These are phyloP conservation scores for Rubus idaeus DNA, from an alignment of 306 rosid genomes.

Conservation along the genomic window DNA sequence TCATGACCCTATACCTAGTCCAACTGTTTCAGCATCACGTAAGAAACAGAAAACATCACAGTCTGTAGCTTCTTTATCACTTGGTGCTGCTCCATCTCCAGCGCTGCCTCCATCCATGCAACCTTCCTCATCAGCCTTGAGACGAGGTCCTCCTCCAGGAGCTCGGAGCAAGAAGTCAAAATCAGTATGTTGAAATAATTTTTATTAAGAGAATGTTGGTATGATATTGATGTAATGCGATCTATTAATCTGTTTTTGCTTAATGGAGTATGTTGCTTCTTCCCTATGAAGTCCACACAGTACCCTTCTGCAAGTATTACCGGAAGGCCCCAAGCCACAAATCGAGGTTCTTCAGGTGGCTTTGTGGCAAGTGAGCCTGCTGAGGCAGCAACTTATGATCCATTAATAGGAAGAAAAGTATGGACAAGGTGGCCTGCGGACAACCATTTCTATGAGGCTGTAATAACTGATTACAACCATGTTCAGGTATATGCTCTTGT, in stretches of 20 bases:
- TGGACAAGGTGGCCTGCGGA: constrained; percentile 64
- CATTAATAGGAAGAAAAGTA: constrained; percentile 51
- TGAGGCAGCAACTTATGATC: constrained; percentile 32
- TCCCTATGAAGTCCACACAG: constrained; percentile 42
- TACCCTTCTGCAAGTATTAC: constrained; percentile 36
- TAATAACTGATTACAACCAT: constrained; percentile 40
- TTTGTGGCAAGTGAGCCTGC: constrained; percentile 36
- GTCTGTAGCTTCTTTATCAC: constrained; percentile 53
- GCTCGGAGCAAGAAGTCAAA: constrained; percentile 58
- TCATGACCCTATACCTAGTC: constrained; percentile 75
- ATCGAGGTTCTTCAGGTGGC: constrained; percentile 40
- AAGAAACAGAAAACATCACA: constrained; percentile 88
- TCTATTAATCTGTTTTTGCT: not conserved
- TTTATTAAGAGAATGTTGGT: not conserved
- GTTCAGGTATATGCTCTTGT: constrained; percentile 28
- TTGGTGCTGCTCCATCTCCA: constrained; percentile 62
- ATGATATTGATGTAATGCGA: not conserved
- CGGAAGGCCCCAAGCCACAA: constrained; percentile 40
- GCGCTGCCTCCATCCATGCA: constrained; percentile 47
- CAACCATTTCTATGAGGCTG: constrained; percentile 54
- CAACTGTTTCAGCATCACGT: constrained; percentile 79
- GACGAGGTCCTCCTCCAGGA: constrained; percentile 61
- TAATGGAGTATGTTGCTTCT: constrained; percentile 26
- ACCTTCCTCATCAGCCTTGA: constrained; percentile 55
- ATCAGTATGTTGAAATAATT: constrained; percentile 42